Base-by-base conservation (phyloP, 208 protist species). In the Trypanosoma lewisi region DNA sequence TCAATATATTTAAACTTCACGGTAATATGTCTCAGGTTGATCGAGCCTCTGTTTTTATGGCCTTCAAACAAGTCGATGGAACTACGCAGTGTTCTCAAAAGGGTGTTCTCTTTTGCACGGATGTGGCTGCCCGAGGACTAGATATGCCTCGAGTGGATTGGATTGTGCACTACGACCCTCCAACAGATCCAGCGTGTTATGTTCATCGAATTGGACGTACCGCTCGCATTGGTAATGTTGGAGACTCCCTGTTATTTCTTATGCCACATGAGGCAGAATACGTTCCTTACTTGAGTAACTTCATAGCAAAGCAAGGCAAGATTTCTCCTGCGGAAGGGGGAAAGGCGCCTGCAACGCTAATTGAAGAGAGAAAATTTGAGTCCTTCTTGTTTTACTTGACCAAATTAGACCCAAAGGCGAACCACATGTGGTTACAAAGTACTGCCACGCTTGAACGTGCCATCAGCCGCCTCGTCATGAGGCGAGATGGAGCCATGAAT, bases 71-170 rank as follows among this genome's bases (percentile, higher is more conserved):
- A 42, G 79, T 65, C 17, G 83, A 87, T 61, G 34, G 16, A 11
- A 21, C 60, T 57, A 16, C 58, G 27, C 25, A 59, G 21, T 2
- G 25, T 17, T 60, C 36, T 57, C 50, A 17, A 51, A 70, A 55
- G 51, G 87, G 67, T 48, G 82, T 99, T 44, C 69, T 99, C 8
- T 93, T 99, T 59, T 98, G 94, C 69, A 99, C 98, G 8, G 98
- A 92, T 63, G 88, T 96, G 28, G 93, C 93, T 4, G 94, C 97
- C 2, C 92, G 97, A 57, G 97, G 97, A 21, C 77, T 98, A 6
- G 97, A 99, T 79, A 93, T 99, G 67, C 96, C 97, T 8, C 71
- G 55, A 14, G 89, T 99, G 19, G 88, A 97, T 49, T 93, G 82
- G 83, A 96, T 97, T 45, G 65, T 97, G 23, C 94, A 97, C 66